These are phyloP conservation scores for Nicotiana sylvestris DNA, from an alignment of 257 asterid genomes.

Conservation along the genomic window DNA sequence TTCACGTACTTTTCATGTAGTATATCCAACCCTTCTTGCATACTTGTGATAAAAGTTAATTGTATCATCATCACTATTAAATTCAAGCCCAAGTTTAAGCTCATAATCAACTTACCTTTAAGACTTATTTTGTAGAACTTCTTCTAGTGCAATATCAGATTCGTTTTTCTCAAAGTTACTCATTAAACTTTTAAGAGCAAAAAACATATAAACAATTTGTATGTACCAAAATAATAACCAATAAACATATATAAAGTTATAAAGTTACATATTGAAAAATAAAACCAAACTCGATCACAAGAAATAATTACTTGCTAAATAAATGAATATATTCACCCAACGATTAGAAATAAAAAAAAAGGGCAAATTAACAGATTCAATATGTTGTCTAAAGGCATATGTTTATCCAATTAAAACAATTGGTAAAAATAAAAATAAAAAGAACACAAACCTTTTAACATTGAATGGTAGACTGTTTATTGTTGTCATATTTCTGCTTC, in stretches of 20 bases:
- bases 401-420: background rate
- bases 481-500: background rate
- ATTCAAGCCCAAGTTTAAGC: background rate
- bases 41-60: constrained; percentile 36
- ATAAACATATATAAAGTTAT: background rate
- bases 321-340: background rate
- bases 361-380: no score
- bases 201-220: background rate
- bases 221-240: background rate
- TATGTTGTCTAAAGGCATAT: background rate
- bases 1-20: constrained; percentile 57
- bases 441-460: background rate
- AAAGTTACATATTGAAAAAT: background rate
- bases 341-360: no score
- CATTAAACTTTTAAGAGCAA: background rate
- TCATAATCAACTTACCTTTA: background rate
- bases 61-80: background rate
- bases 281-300: background rate
- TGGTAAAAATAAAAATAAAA: background rate
- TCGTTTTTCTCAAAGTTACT: background rate
- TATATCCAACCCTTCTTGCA: constrained; percentile 48
- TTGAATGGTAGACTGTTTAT: background rate
- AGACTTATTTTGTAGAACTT: background rate
- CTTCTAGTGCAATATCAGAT: background rate
- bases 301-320: background rate